Base-by-base conservation (phyloP, 371 early-diverging fungal genomes). In the Conidiobolus incongruus region DNA sequence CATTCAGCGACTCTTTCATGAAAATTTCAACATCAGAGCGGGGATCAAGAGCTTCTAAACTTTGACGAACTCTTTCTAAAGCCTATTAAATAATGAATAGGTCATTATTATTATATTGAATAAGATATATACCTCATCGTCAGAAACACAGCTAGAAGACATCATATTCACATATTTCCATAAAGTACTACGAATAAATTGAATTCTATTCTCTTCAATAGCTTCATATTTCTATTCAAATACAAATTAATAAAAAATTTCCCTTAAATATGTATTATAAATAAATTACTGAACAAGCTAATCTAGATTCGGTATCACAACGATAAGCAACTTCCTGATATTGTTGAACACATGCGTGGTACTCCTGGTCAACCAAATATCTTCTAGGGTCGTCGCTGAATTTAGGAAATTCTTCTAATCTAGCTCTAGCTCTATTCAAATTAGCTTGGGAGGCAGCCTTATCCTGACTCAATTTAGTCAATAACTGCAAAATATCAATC, bases 151-250 rank as follows among this genome's bases (percentile, higher is more conserved):
- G 5, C n/a, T 44, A n/a, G 23, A 21, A 2, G 44, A 44, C 8
- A 44, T 15, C 8, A 44, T 12, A 35, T 44, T 36, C 22, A 33
- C 32, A 15, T 44, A 44, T 22, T 35, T 31, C 44, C 44, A 44
- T 16, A 44, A 24, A 21, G 20, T 44, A 6, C 32, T 44, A 6
- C 44, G 19, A 15, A 44, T 13, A 22, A 44, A 44, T n/a, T 31
- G 33, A 22, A 44, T 20, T 16, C 44, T 15, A 20, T n/a, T 44
- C 2, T 16, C 10, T 44, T 44, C 44, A 4, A 26, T 20, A 44
- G 36, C 12, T 35, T 33, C n/a, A n/a, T 17, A 22, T 35, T 20
- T 7, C 44, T 33, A 16, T 44, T 23, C 12, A 17, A 21, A 22
- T 15, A 16, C 15, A 20, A 13, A n/a, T n/a, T 17, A 33, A 6